Conservation (phyloP, 2,329 filamentous ascomycete genomes). For the Colletotrichum tabaci region DNA sequence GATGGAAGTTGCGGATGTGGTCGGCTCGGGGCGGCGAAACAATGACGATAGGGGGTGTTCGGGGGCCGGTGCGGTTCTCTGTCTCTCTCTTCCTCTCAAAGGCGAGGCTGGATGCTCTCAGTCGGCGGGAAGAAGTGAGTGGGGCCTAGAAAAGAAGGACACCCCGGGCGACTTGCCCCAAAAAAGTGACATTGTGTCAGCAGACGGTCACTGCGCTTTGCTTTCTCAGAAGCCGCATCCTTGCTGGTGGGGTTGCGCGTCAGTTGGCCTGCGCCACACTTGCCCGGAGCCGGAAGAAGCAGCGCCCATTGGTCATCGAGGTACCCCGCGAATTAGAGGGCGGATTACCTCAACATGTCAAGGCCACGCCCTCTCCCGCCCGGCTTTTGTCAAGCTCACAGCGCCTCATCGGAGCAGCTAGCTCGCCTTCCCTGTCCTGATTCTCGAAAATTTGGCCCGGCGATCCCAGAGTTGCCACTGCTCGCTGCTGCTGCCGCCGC, state of each 20-base stretch:
- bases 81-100: conserved; percentile 9
- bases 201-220: conserved; percentile 21
- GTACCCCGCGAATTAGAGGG: conserved; percentile 22
- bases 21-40: conserved; percentile 32
- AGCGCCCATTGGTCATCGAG: conserved; percentile 1
- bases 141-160: background rate
- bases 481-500: background rate
- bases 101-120: conserved; percentile 16
- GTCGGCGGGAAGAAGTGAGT: background rate
- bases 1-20: background rate
- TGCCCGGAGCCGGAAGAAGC: conserved; percentile 12
- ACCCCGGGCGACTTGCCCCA: background rate
- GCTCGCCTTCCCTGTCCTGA: background rate
- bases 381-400: background rate
- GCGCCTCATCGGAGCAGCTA: conserved; percentile 18
- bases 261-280: conserved; percentile 37
- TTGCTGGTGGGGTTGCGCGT: conserved; percentile 35
- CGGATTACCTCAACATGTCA: conserved; percentile 18
- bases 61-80: conserved; percentile 12
- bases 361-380: no score
- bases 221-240: conserved; percentile 24
- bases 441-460: background rate
- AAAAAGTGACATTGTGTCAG: conserved; percentile 17
- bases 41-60: conserved; percentile 35
- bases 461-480: conserved; percentile 12